phyloP scores from a whole-genome alignment of 805 yeast species.

The Jamesozyma lodderae region DNA sequence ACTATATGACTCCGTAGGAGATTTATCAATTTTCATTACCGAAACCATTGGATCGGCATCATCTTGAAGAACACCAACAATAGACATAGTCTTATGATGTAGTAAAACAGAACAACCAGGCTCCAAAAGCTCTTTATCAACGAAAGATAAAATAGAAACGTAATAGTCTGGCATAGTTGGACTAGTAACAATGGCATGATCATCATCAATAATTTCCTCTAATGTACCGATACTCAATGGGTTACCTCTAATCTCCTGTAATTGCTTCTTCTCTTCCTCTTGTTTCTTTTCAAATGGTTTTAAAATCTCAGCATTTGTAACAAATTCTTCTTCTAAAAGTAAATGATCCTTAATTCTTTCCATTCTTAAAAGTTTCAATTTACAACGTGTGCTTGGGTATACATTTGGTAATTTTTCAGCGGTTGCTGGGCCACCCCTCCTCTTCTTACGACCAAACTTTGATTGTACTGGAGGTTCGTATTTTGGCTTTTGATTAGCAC shows the following conservation, averaged over 20 bases:
- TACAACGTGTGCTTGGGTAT: constrained; percentile 88
- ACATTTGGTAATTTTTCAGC: constrained; percentile 76
- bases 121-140: constrained; percentile 89
- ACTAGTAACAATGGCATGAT: constrained; percentile 95
- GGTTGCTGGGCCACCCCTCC: constrained; percentile 83
- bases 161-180: constrained; percentile 96
- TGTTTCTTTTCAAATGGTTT: constrained; percentile 96
- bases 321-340: constrained; percentile 90
- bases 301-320: constrained; percentile 85
- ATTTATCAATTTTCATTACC: constrained; percentile 95
- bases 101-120: constrained; percentile 94
- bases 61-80: constrained; percentile 97
- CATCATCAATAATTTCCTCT: constrained; percentile 96
- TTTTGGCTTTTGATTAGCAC: constrained; percentile 82
- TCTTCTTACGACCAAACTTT: constrained; percentile 83
- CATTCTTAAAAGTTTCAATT: constrained; percentile 79
- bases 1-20: constrained; percentile 93
- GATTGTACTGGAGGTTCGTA: constrained; percentile 98
- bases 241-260: constrained; percentile 90
- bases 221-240: constrained; percentile 95
- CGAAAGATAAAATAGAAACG: constrained; percentile 91
- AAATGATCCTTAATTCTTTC: constrained; percentile 96
- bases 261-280: constrained; percentile 89
- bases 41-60: constrained; percentile 97
- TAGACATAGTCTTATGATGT: constrained; percentile 91